A percentile compares a stretch with the other conserved stretches of the same genome.
Evolutionary conservation across 2,329 filamentous ascomycete species (phyloP).

Genomic region (Byssoonygena ceratinophila): DNA sequence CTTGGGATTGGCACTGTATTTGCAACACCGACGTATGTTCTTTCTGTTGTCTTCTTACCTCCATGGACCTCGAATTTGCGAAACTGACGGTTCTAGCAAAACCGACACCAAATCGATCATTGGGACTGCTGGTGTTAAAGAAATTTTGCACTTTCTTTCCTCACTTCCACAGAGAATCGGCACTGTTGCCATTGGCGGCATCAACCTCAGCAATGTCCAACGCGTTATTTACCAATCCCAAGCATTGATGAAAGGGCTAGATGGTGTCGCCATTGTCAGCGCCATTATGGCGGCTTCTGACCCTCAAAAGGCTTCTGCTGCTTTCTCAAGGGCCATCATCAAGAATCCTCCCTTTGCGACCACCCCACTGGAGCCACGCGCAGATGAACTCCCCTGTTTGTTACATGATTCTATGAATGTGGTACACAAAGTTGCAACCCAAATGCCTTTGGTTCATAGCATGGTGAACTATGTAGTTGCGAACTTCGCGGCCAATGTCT

Average conservation of each 20-base stretch:
- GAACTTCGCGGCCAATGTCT: slow-evolving; percentile 87
- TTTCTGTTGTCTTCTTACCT: not conserved
- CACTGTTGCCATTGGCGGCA: slow-evolving; percentile 74
- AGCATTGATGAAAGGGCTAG: slow-evolving; percentile 49
- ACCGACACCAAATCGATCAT: slow-evolving; percentile 76
- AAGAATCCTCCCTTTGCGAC: slow-evolving; percentile 28
- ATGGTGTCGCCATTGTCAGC: slow-evolving; percentile 81
- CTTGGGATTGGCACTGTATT: slow-evolving; percentile 85
- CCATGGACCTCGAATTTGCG: not conserved
- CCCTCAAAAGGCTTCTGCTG: slow-evolving; percentile 51
- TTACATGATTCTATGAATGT: slow-evolving; percentile 36
- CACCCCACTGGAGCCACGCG: slow-evolving; percentile 22
- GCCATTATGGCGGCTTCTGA: slow-evolving; percentile 68
- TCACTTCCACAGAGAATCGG: slow-evolving; percentile 33
- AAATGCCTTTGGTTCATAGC: slow-evolving; percentile 74
- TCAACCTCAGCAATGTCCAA: slow-evolving; percentile 66
- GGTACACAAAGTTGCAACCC: slow-evolving; percentile 51
- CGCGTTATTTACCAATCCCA: slow-evolving; percentile 62
- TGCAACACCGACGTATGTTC: slow-evolving; percentile 62
- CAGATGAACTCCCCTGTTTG: slow-evolving; percentile 24
- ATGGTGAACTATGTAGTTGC: slow-evolving; percentile 97
- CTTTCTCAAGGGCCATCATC: slow-evolving; percentile 49
- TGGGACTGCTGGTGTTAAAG: slow-evolving; percentile 58
- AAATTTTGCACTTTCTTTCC: slow-evolving; percentile 54
- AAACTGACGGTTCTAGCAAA: slow-evolving; percentile 47